Evolutionary conservation across 2,329 filamentous ascomycete species (phyloP), one percentile per base, ranked within the genome.

Genomic region (Moelleriella libera): DNA sequence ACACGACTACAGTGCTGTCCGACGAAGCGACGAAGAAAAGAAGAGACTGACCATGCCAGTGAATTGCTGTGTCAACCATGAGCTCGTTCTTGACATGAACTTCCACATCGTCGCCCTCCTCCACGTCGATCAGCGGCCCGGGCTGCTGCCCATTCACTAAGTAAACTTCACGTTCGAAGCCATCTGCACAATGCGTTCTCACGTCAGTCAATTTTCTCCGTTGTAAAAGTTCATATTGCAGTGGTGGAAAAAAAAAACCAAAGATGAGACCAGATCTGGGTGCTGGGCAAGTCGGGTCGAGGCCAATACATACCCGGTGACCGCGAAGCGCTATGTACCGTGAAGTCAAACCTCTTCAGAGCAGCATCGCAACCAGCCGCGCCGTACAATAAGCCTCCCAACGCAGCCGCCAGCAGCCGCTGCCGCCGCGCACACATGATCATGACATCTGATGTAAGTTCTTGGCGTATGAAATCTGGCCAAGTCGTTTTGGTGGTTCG

Each of bases 121-220:
- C 47, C 14, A 50, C 47, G 21, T 48, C 47, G 8, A 49, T 52
- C 31, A 49, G 44, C n/a, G 50, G 48, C 10, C 50, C 48, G 30
- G 50, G 50, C 21, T 52, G 50, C 40, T 48, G 49, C 30, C 47
- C 49, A 41, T 52, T 52, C 41, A 48, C 44, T 34, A 50, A 47
- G 43, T 50, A 49, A 42, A 52, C 50, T 30, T 50, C 49, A 40
- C 47, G 34, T 40, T 45, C 43, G 11, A 46, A 46, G 14, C 44
- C 47, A 31, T 48, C 47, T 48, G 29, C 21, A 21, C 21, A 21
- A 21, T 21, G 21, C 21, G 21, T 21, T 21, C 21, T 21, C 21
- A 21, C 21, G 21, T 21, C 21, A 21, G 21, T 21, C 21, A 21
- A 21, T 21, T 21, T 21, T 21, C 3, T 21, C 21, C 21, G 21